phyloP scores from a whole-genome alignment of 495 filamentous ascomycete genomes.

The Trichoderma gamsii region DNA sequence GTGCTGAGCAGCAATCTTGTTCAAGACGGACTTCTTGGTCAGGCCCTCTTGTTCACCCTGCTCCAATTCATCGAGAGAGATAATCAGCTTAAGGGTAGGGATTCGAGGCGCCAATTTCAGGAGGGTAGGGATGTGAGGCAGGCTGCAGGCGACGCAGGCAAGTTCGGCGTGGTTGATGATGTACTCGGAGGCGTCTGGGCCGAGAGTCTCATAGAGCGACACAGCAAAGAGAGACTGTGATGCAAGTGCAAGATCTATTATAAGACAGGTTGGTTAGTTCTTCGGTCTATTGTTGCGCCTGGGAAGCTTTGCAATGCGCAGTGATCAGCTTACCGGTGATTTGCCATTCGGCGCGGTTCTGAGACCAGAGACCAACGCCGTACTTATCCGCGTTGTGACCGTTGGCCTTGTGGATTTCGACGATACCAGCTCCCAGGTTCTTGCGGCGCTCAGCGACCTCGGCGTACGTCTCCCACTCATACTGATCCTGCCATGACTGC shows the following conservation, averaged over 20 bases:
- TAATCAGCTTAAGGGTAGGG: conserved; percentile 79
- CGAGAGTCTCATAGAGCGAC: conserved; percentile 94
- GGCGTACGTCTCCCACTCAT: conserved; percentile 77
- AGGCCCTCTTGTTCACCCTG: conserved; percentile 69
- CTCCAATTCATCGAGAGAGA: conserved; percentile 82
- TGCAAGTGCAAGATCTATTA: conserved; percentile 75
- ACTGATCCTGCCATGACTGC: conserved; percentile 67
- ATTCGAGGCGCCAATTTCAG: conserved; percentile 74
- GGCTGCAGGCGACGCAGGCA: conserved; percentile 66
- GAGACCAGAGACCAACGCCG: conserved; percentile 87
- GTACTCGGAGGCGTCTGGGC: conserved; percentile 83
- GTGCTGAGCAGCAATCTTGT: conserved; percentile 60
- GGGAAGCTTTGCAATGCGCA: not conserved
- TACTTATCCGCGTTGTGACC: conserved; percentile 64
- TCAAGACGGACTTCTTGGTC: conserved; percentile 73
- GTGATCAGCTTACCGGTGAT: conserved; percentile 58
- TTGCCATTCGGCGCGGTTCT: conserved; percentile 97
- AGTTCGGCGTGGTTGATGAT: conserved; percentile 88
- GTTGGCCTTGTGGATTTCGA: conserved; percentile 68
- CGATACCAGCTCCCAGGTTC: conserved; percentile 80
- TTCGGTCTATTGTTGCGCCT: not conserved
- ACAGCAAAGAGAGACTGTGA: conserved; percentile 86
- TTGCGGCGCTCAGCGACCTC: conserved; percentile 73
- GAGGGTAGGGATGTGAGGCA: conserved; percentile 80
- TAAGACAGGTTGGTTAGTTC: not conserved